Percentiles rank a stretch among this genome's conserved stretches.
These are phyloP conservation scores for Colletotrichum theobromicola DNA, from an alignment of 2,329 filamentous ascomycete genomes.

Conservation along the genomic window DNA sequence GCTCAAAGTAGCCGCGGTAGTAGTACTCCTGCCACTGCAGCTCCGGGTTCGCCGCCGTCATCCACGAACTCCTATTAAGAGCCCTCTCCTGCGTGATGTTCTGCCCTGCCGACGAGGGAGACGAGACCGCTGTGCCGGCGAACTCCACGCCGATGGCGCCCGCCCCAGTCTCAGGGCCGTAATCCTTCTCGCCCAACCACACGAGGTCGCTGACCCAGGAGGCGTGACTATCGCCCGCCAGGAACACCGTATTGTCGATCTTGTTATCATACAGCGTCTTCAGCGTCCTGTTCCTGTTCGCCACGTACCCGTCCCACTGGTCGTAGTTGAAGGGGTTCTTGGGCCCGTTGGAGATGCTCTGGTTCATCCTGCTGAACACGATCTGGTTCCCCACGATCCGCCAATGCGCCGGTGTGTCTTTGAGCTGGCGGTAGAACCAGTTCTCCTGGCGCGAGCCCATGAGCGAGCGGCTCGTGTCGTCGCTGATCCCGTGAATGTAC, in stretches of 20 bases:
- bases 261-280: constrained; percentile 69
- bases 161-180: constrained; percentile 56
- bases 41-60: constrained; percentile 57
- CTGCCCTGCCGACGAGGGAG: neutral
- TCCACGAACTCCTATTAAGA: neutral
- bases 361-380: constrained; percentile 57
- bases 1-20: constrained; percentile 77
- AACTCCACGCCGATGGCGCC: constrained; percentile 68
- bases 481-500: constrained; percentile 65
- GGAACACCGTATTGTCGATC: constrained; percentile 75
- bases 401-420: constrained; percentile 67
- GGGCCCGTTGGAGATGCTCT: constrained; percentile 29
- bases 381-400: constrained; percentile 75
- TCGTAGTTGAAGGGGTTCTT: constrained; percentile 57
- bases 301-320: constrained; percentile 61
- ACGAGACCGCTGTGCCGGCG: constrained; percentile 67
- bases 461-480: constrained; percentile 70
- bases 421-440: constrained; percentile 72
- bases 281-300: constrained; percentile 75
- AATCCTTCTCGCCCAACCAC: constrained; percentile 60
- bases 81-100: neutral
- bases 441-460: constrained; percentile 77
- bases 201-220: constrained; percentile 67
- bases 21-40: constrained; percentile 77
- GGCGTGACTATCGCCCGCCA: constrained; percentile 74